A percentile compares a stretch with the other conserved stretches of the same genome.
phyloP scores from a whole-genome alignment of 179 eudicot species.

The Actinidia chinensis region DNA sequence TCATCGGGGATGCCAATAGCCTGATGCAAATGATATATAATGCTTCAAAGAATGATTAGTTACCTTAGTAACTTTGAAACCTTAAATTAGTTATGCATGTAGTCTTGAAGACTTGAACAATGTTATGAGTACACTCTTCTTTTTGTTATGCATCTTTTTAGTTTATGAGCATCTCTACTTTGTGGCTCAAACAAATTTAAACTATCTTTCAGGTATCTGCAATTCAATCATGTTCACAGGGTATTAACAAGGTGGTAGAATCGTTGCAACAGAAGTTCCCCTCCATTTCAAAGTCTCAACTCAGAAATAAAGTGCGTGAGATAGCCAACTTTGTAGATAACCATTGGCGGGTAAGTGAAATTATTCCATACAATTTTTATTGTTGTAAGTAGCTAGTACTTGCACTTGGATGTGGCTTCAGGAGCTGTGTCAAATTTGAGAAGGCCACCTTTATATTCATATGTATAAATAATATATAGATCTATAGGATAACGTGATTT shows the following conservation, averaged over 20 bases:
- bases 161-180: not conserved
- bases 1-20: not conserved
- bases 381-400: not conserved
- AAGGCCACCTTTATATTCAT: not conserved
- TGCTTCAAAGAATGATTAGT: not conserved
- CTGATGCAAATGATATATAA: not conserved
- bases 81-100: not conserved
- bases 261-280: constrained; percentile 65
- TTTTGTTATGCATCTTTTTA: not conserved
- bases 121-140: not conserved
- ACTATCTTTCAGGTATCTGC: constrained; percentile 54
- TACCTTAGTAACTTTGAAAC: not conserved
- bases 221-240: constrained; percentile 58
- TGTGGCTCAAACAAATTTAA: not conserved
- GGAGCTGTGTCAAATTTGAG: constrained; percentile 5
- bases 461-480: not conserved
- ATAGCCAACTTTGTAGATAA: constrained; percentile 68
- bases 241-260: constrained; percentile 61
- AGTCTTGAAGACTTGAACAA: not conserved
- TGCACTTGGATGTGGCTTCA: not conserved
- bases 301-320: constrained; percentile 74
- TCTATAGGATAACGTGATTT: not conserved
- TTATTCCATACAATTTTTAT: not conserved
- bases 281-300: constrained; percentile 47
- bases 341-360: constrained; percentile 71